Percentiles rank a stretch among this genome's conserved stretches.
These are phyloP conservation scores for Podospora didyma DNA, from an alignment of 495 filamentous ascomycete species.

Conservation along the genomic window DNA sequence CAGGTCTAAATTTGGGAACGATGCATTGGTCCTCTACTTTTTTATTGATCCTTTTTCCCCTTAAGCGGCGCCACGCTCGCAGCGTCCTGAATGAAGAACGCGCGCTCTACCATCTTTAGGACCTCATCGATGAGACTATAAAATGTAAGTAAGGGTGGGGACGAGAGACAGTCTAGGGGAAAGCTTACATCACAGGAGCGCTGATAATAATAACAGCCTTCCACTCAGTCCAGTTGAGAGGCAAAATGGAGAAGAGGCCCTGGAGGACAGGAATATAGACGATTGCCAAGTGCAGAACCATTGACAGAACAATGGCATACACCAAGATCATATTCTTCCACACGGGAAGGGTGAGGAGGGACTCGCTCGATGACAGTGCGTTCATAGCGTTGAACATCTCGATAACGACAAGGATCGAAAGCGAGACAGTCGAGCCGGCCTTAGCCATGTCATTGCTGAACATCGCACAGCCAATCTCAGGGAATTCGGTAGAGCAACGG, in stretches of 20 bases:
- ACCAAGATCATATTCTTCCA: slow-evolving; percentile 98
- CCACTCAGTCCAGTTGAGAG: slow-evolving; percentile 88
- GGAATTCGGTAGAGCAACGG: slow-evolving; percentile 79
- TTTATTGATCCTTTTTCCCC: slow-evolving; percentile 41
- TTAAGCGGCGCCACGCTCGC: slow-evolving; percentile 20
- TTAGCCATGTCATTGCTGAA: slow-evolving; percentile 87
- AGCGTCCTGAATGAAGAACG: slow-evolving; percentile 44
- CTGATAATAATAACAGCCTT: slow-evolving; percentile 86
- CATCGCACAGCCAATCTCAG: slow-evolving; percentile 91
- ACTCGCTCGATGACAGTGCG: slow-evolving; percentile 91
- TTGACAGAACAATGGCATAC: slow-evolving; percentile 91
- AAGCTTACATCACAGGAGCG: slow-evolving; percentile 84
- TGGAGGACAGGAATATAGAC: slow-evolving; percentile 92
- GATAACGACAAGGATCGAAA: slow-evolving; percentile 90
- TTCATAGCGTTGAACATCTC: slow-evolving; percentile 99
- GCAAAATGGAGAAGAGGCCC: slow-evolving; percentile 83
- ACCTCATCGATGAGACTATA: slow-evolving; percentile 80
- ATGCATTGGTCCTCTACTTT: not conserved
- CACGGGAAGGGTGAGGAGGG: slow-evolving; percentile 84
- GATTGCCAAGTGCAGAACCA: slow-evolving; percentile 91
- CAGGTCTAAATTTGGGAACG: slow-evolving; percentile 18
- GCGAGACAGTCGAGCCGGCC: slow-evolving; percentile 89
- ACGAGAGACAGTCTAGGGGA: not conserved
- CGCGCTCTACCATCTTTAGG: slow-evolving; percentile 79
- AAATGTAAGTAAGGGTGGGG: slow-evolving; percentile 32